Evolutionary conservation across 306 rosid genomes (phyloP).

Genomic region (Cajanus cajan): DNA sequence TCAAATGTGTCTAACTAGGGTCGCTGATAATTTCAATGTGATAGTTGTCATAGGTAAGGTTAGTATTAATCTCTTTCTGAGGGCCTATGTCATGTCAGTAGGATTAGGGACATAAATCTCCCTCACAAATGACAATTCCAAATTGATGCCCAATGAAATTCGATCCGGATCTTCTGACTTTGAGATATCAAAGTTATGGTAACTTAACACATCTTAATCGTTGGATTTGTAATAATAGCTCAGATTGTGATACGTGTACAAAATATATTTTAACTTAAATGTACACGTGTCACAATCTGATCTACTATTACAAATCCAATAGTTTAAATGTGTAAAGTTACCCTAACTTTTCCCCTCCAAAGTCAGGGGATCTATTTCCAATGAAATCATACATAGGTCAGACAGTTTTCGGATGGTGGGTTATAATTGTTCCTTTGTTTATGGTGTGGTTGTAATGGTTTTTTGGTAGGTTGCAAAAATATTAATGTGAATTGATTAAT

Average conservation of each 20-base stretch:
- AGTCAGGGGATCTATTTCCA: no score
- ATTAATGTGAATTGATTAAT: background rate
- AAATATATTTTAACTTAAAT: no score
- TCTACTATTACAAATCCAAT: no score
- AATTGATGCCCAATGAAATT: background rate
- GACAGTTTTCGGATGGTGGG: background rate
- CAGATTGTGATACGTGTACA: no score
- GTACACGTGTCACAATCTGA: no score
- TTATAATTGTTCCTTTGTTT: background rate
- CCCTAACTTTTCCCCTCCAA: no score
- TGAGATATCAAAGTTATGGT: no score
- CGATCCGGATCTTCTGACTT: no score
- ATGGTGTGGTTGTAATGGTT: background rate
- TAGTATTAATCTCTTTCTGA: background rate
- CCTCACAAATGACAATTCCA: background rate
- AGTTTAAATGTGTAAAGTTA: no score
- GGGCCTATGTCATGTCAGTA: background rate
- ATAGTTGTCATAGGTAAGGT: constrained; percentile 37
- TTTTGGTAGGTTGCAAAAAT: constrained; percentile 13
- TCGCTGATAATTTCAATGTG: constrained; percentile 27
- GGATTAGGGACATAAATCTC: background rate
- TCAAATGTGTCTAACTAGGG: background rate
- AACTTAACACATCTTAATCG: no score
- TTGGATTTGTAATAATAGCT: no score
- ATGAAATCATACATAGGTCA: background rate